Conservation (phyloP, 768 basidiomycete genomes). For the Mycena latifolia region DNA sequence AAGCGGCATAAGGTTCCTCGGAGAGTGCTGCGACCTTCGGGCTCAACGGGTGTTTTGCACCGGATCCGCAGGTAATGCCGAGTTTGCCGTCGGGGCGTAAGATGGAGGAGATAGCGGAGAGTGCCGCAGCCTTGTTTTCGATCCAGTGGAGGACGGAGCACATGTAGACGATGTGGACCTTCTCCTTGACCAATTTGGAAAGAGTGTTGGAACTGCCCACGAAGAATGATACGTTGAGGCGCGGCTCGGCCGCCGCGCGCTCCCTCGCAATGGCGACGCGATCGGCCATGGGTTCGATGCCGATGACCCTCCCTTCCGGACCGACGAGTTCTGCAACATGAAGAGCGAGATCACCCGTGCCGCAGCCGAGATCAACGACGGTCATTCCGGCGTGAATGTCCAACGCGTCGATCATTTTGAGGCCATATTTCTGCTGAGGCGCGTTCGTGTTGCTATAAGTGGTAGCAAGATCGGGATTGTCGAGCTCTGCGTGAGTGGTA, state of each 20-base stretch:
- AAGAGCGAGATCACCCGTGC: neutral
- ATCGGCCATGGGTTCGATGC: neutral
- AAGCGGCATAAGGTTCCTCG: neutral
- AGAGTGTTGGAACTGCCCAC: neutral
- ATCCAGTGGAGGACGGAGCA: neutral
- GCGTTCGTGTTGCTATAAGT: too few relatives aligned
- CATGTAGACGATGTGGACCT: neutral
- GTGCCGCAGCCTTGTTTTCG: neutral
- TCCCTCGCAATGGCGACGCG: neutral
- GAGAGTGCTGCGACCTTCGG: neutral
- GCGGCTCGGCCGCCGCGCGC: neutral
- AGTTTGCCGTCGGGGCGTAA: neutral
- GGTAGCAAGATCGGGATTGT: too few relatives aligned
- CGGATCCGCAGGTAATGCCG: neutral
- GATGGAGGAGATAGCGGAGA: neutral
- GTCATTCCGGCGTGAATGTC: neutral
- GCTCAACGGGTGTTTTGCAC: neutral
- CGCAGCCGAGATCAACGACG: neutral
- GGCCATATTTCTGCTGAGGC: neutral
- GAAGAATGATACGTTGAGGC: slow-evolving; percentile 1
- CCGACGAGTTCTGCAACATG: neutral
- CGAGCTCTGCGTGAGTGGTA: too few relatives aligned
- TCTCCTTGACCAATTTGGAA: neutral
- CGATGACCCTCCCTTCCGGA: neutral
- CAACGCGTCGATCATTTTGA: neutral